These are phyloP conservation scores for Akanthomyces uredinophilus DNA, from an alignment of 2,329 filamentous ascomycete species.

Conservation along the genomic window DNA sequence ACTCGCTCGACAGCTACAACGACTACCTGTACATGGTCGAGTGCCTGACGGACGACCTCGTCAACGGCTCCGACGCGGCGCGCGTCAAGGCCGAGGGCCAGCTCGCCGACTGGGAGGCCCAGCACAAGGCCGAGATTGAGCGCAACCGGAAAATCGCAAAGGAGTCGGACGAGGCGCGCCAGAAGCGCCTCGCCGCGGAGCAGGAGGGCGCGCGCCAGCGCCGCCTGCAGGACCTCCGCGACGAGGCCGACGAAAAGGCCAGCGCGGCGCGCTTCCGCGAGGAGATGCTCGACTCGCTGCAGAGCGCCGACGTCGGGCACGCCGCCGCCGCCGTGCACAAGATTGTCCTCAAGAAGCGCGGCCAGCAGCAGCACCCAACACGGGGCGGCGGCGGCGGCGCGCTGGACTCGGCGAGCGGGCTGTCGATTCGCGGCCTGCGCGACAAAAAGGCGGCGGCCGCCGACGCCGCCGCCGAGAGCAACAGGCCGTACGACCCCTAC, in stretches of 20 bases:
- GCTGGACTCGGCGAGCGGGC: constrained; percentile 25
- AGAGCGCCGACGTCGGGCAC: constrained; percentile 53
- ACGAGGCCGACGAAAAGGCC: constrained; percentile 65
- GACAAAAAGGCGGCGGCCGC: constrained; percentile 42
- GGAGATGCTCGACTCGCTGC: constrained; percentile 66
- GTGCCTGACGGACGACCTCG: constrained; percentile 81
- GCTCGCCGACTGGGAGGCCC: constrained; percentile 60
- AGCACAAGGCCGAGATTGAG: constrained; percentile 65
- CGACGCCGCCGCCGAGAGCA: constrained; percentile 39
- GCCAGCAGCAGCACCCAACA: constrained; percentile 40
- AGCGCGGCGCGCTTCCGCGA: constrained; percentile 59
- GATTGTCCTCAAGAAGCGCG: constrained; percentile 69
- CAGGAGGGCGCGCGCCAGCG: constrained; percentile 57
- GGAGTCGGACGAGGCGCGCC: constrained; percentile 49
- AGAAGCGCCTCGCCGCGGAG: constrained; percentile 56
- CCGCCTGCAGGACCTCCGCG: constrained; percentile 57
- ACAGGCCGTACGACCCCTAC: constrained; percentile 84
- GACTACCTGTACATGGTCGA: constrained; percentile 94
- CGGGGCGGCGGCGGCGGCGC: constrained; percentile 33
- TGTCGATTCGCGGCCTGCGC: constrained; percentile 78
- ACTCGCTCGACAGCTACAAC: constrained; percentile 77
- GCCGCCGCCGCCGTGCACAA: constrained; percentile 55
- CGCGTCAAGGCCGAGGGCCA: constrained; percentile 41
- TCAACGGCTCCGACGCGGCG: constrained; percentile 65
- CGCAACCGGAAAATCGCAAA: constrained; percentile 51